Evolutionary conservation across 768 basidiomycete genomes (phyloP), one percentile per base, ranked within the genome.

Genomic region (Lentinula raphanica): DNA sequence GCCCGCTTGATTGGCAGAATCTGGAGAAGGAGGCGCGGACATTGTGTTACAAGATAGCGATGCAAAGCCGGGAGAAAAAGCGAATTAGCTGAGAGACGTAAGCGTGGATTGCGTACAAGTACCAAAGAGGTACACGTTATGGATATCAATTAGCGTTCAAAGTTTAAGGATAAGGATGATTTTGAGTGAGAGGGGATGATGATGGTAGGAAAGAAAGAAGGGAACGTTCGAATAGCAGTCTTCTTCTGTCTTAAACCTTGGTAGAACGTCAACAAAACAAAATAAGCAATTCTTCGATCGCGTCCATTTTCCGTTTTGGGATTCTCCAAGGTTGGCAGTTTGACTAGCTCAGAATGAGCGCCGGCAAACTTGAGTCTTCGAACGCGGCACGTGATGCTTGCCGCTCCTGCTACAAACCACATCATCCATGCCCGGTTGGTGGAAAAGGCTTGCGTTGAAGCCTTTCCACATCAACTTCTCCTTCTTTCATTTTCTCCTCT

Each of bases 1-100:
- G n/a, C 31, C 7, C 11, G 12, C 28, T 31, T 25, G 50, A 32
- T 53, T 12, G 49, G 28, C 19, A 28, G 27, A 42, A 42, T 31
- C 39, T 31, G 54, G 56, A 49, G 56, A 57, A 27, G 56, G 56
- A 57, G 56, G 46, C 56, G 56, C 56, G 35, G 56, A 57, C 56
- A 57, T 57, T 29, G 49, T 31, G 19, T 55, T 55, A 39, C 54
- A 55, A 55, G 44, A 57, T 57, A 57, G 56, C 44, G 56, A 57
- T 57, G 56, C 56, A 49, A 57, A 57, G 44, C 45, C 32, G 45
- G 32, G 17, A 55, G 25, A 55, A 55, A 44, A 55, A 39, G 23
- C 39, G 54, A 28, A 39, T 42, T 55, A 55, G 54, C 54, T 54
- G 27, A 48, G 32, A 36, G 15, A 45, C 8, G 21, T 44, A 32